Conservation (phyloP, 495 filamentous ascomycete species). For the Neurospora hispaniola region DNA sequence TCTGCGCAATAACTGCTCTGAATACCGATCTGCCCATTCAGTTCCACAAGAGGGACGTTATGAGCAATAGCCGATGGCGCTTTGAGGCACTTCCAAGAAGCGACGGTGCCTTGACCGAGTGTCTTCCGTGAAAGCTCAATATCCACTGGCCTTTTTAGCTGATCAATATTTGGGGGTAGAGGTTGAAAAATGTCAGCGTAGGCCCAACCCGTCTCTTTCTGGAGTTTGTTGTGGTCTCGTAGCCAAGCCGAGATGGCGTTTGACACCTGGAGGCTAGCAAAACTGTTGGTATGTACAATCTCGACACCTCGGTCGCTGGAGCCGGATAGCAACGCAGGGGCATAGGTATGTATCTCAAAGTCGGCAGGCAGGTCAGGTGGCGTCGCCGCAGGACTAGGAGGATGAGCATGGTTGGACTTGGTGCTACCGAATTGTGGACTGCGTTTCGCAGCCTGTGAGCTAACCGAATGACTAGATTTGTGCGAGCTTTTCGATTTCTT, state of each 20-base stretch:
- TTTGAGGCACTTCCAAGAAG: constrained; percentile 63
- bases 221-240: constrained; percentile 44
- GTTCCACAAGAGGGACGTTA: constrained; percentile 67
- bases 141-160: constrained; percentile 20
- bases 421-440: constrained; percentile 39
- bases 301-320: constrained; percentile 53
- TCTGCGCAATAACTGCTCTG: constrained; percentile 68
- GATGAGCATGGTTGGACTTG: constrained; percentile 32
- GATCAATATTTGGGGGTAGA: constrained; percentile 27
- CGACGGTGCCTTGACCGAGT: constrained; percentile 28
- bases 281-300: constrained; percentile 51
- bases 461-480: constrained; percentile 57
- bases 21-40: constrained; percentile 76
- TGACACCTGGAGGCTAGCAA: constrained; percentile 56
- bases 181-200: constrained; percentile 41
- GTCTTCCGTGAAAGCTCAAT: constrained; percentile 36
- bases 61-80: constrained; percentile 46
- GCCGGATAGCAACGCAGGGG: constrained; percentile 58
- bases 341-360: constrained; percentile 52
- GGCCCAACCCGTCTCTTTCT: constrained; percentile 32
- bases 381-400: constrained; percentile 44
- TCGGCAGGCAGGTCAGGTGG: constrained; percentile 45
- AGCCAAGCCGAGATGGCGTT: constrained; percentile 63
- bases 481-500: constrained; percentile 75
- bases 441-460: constrained; percentile 45